Evolutionary conservation across 2,329 filamentous ascomycete species (phyloP).

Genomic region (Zymoseptoria ardabiliae): DNA sequence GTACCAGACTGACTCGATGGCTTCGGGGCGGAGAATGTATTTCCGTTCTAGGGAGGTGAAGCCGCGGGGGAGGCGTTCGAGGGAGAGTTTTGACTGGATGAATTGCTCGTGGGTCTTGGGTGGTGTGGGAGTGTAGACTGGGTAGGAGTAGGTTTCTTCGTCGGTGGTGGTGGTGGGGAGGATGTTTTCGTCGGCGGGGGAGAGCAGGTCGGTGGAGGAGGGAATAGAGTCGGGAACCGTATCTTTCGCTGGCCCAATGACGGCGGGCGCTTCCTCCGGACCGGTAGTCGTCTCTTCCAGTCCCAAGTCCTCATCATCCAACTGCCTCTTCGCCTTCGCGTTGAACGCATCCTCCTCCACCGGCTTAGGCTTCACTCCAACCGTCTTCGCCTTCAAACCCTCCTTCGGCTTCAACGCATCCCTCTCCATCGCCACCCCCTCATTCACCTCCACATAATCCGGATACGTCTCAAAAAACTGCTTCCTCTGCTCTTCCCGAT

Average conservation of each 20-base stretch:
- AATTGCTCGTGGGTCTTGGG: conserved; percentile 27
- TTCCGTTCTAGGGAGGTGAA: conserved; percentile 32
- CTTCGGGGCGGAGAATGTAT: conserved; percentile 57
- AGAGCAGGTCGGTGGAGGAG: not conserved
- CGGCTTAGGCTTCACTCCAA: not conserved
- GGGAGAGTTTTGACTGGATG: conserved; percentile 29
- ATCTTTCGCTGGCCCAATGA: not conserved
- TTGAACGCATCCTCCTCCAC: not conserved
- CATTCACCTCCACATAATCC: not conserved
- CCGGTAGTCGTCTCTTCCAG: not conserved
- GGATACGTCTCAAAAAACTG: conserved; percentile 13
- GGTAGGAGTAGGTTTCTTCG: conserved; percentile 5
- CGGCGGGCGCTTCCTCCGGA: not conserved
- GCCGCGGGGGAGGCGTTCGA: conserved; percentile 36
- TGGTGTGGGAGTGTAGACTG: conserved; percentile 20
- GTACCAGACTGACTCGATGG: conserved; percentile 82
- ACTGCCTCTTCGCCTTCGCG: conserved; percentile 7
- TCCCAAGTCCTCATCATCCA: conserved; percentile 3
- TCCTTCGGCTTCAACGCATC: not conserved
- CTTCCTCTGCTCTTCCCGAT: conserved; percentile 17
- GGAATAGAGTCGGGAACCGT: not conserved
- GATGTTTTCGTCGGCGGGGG: conserved; percentile 1
- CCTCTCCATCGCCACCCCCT: not conserved
- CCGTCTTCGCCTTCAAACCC: not conserved
- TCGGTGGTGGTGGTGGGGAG: not conserved